Conservation (phyloP, 1,284 basidiomycete species). For the Hypsizygus ulmarius region DNA sequence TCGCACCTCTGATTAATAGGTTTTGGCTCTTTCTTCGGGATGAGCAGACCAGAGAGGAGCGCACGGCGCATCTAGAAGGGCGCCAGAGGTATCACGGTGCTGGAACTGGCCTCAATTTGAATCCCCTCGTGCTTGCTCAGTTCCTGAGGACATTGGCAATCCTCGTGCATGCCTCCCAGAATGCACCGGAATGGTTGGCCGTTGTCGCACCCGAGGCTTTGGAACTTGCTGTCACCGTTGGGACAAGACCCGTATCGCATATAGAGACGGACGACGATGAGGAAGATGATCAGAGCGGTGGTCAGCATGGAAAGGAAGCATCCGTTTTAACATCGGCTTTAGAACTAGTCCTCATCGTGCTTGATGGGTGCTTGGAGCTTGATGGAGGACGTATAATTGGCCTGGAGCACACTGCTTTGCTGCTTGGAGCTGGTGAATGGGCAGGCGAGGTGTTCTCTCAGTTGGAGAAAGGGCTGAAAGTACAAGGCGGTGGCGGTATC, state of each 20-base stretch:
- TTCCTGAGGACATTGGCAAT: slow-evolving; percentile 77
- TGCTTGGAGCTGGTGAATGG: slow-evolving; percentile 83
- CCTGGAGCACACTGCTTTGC: slow-evolving; percentile 68
- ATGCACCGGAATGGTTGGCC: slow-evolving; percentile 76
- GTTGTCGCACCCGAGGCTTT: slow-evolving; percentile 79
- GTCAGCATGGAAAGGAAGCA: slow-evolving; percentile 44
- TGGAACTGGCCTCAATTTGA: slow-evolving; percentile 80
- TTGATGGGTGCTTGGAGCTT: slow-evolving; percentile 73
- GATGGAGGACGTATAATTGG: slow-evolving; percentile 76
- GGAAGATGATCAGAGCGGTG: slow-evolving; percentile 28
- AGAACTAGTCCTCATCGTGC: slow-evolving; percentile 72
- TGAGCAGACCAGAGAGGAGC: slow-evolving; percentile 69
- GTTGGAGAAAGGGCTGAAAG: slow-evolving; percentile 63
- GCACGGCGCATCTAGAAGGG: slow-evolving; percentile 50
- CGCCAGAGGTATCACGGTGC: slow-evolving; percentile 62
- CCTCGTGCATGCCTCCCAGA: slow-evolving; percentile 78
- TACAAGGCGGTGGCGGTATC: slow-evolving; percentile 21
- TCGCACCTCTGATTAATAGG: slow-evolving; percentile 84
- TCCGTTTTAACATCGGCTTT: slow-evolving; percentile 72
- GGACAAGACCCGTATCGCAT: slow-evolving; percentile 60
- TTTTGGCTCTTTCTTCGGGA: slow-evolving; percentile 91
- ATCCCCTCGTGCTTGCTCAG: slow-evolving; percentile 70
- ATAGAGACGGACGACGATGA: slow-evolving; percentile 44
- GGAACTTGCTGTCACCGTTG: slow-evolving; percentile 79
- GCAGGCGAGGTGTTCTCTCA: slow-evolving; percentile 64